These are phyloP conservation scores for Phytophthora pluvialis DNA, from an alignment of 352 stramenopile species.

Conservation along the genomic window DNA sequence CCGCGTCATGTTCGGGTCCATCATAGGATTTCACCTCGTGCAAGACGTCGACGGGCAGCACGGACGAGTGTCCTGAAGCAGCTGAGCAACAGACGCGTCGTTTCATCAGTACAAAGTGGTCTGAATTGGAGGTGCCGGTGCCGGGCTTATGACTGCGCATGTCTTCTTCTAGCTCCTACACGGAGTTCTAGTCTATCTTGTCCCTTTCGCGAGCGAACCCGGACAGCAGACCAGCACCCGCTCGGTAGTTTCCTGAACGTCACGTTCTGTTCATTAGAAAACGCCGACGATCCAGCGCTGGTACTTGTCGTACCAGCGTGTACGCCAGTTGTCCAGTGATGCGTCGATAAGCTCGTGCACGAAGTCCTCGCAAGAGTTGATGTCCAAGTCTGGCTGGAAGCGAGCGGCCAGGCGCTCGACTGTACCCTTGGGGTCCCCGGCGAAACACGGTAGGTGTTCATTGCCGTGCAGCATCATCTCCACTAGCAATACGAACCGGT, in stretches of 20 bases:
- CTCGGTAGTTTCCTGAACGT: background rate
- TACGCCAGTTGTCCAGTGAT: constrained; percentile 97
- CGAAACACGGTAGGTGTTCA: constrained; percentile 96
- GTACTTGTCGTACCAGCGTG: constrained; percentile 96
- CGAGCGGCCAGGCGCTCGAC: constrained; percentile 90
- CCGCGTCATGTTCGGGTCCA: constrained; percentile 28
- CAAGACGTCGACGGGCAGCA: constrained; percentile 13
- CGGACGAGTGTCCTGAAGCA: constrained; percentile 23
- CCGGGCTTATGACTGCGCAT: constrained; percentile 31
- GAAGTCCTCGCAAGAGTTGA: constrained; percentile 95
- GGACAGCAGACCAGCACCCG: background rate
- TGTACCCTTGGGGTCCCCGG: constrained; percentile 90
- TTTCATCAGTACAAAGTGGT: constrained; percentile 42
- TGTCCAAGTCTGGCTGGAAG: constrained; percentile 95
- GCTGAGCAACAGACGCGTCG: constrained; percentile 37
- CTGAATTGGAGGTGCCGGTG: constrained; percentile 35
- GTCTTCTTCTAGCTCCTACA: constrained; percentile 33
- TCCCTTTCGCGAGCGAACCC: constrained; percentile 4
- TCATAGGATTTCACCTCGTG: constrained; percentile 15
- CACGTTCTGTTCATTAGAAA: constrained; percentile 51
- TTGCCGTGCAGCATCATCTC: constrained; percentile 98
- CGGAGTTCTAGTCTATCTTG: constrained; percentile 20
- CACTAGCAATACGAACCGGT: constrained; percentile 95
- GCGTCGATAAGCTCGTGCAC: constrained; percentile 96
- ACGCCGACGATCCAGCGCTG: constrained; percentile 93